Conservation (phyloP, 148 eudicot genomes). For the Vaccinium vitisidaea region DNA sequence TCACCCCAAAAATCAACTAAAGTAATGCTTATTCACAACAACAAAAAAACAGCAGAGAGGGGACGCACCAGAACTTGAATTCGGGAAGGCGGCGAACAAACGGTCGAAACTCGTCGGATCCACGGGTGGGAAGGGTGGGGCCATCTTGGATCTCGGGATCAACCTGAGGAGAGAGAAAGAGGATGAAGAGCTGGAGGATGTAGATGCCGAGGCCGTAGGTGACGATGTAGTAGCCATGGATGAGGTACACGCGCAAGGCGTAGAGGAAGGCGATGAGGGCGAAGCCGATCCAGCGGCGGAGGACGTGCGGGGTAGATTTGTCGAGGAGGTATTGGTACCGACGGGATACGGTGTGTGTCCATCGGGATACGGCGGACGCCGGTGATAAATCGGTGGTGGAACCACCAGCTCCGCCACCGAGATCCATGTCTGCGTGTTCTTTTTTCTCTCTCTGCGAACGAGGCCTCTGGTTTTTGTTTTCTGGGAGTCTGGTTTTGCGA, state of each 20-base stretch:
- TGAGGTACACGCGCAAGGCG: constrained; percentile 46
- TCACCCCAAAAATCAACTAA: background rate
- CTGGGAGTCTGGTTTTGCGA: background rate
- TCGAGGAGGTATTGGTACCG: constrained; percentile 55
- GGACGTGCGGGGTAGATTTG: constrained; percentile 45
- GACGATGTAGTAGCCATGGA: constrained; percentile 47
- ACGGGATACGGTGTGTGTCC: constrained; percentile 25
- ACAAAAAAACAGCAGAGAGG: background rate
- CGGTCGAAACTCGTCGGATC: constrained; percentile 58
- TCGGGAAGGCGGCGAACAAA: constrained; percentile 60
- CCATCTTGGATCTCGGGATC: constrained; percentile 53
- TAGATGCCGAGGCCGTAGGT: constrained; percentile 56
- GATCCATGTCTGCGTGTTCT: constrained; percentile 20
- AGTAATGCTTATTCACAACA: background rate
- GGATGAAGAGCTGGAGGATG: constrained; percentile 44
- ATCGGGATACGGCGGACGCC: constrained; percentile 26
- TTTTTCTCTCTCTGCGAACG: background rate
- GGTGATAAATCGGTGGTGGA: constrained; percentile 18
- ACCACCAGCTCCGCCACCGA: constrained; percentile 28
- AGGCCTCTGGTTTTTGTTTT: background rate
- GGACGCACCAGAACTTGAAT: constrained; percentile 50
- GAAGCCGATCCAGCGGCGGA: constrained; percentile 52
- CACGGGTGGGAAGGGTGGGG: constrained; percentile 48
- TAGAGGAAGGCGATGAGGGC: constrained; percentile 26
- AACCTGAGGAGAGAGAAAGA: constrained; percentile 54